Conservation (phyloP, 495 filamentous ascomycete species). For the Daldinia childiae region DNA sequence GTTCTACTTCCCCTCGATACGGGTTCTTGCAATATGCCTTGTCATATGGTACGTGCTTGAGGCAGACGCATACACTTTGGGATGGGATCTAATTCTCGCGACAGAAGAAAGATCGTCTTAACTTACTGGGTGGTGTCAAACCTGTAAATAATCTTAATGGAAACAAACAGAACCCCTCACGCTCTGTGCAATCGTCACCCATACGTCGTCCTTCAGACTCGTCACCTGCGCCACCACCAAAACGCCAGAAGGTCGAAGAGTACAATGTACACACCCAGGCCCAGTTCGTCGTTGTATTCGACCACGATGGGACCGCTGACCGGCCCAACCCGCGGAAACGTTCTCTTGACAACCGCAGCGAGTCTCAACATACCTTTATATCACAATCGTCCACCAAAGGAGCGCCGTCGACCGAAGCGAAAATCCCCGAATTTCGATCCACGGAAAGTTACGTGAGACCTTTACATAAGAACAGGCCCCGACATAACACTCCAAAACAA, state of each 20-base stretch:
- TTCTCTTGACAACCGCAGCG: slow-evolving; percentile 33
- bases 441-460: slow-evolving; percentile 10
- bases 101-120: slow-evolving; percentile 3
- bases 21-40: slow-evolving; percentile 25
- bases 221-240: slow-evolving; percentile 36
- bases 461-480: slow-evolving; percentile 21
- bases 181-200: slow-evolving; percentile 4
- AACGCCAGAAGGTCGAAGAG: slow-evolving; percentile 43
- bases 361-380: slow-evolving; percentile 33
- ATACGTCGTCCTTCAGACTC: neutral
- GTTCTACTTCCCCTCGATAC: neutral
- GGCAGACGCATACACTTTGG: neutral
- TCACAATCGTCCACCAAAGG: slow-evolving; percentile 37
- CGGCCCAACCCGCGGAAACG: slow-evolving; percentile 26
- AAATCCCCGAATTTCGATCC: slow-evolving; percentile 39
- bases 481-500: neutral
- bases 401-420: slow-evolving; percentile 19
- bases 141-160: slow-evolving; percentile 41
- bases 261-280: slow-evolving; percentile 7
- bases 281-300: slow-evolving; percentile 8
- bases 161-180: slow-evolving; percentile 18
- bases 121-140: slow-evolving; percentile 2
- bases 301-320: neutral
- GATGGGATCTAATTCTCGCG: slow-evolving; percentile 15
- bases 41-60: slow-evolving; percentile 4